Evolutionary conservation across 495 filamentous ascomycete species (phyloP).

Genomic region (Penicillium manginii): DNA sequence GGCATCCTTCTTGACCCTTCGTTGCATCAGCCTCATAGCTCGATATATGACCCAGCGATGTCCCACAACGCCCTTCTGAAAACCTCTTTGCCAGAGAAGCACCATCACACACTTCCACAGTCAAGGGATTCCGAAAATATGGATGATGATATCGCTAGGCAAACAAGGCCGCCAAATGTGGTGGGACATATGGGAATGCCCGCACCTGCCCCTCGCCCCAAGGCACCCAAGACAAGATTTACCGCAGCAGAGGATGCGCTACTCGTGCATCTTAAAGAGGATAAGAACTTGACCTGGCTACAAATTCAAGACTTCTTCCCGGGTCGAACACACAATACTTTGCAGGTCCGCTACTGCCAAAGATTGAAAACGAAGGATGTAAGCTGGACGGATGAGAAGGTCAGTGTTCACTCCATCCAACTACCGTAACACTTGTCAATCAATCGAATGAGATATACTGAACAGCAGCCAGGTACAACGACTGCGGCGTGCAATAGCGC

Average conservation of each 20-base stretch:
- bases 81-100: conserved; percentile 48
- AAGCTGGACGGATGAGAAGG: conserved; percentile 90
- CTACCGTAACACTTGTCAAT: not conserved
- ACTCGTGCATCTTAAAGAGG: conserved; percentile 86
- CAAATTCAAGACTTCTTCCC: conserved; percentile 96
- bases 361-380: conserved; percentile 90
- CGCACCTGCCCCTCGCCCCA: conserved; percentile 70
- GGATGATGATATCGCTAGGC: not conserved
- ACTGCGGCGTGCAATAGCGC: conserved; percentile 76
- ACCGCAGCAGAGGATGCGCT: conserved; percentile 86
- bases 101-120: conserved; percentile 56
- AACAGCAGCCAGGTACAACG: conserved; percentile 64
- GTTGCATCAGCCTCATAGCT: not conserved
- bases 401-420: conserved; percentile 31
- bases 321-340: conserved; percentile 80
- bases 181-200: conserved; percentile 87
- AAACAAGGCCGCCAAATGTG: conserved; percentile 59
- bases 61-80: conserved; percentile 21
- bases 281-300: conserved; percentile 91
- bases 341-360: conserved; percentile 93
- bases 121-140: not conserved
- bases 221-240: conserved; percentile 86
- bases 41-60: conserved; percentile 2
- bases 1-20: not conserved
- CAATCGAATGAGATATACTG: not conserved